These are phyloP conservation scores for Skeletonema menzelii DNA, from an alignment of 108 stramenopile species.

Conservation along the genomic window DNA sequence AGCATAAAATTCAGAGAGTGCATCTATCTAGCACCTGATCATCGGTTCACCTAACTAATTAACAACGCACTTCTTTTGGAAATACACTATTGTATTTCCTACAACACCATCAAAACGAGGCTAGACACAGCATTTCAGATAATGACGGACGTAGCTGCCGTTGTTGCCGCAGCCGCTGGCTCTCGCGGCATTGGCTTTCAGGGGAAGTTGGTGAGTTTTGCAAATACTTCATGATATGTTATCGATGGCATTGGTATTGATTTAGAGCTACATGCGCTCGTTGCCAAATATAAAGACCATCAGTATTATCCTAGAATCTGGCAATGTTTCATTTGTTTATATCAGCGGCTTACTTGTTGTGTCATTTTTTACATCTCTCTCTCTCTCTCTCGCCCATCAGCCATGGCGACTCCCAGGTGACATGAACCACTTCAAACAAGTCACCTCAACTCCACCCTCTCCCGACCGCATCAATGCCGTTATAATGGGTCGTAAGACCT, in stretches of 20 bases:
- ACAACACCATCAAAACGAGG: conserved; percentile 40
- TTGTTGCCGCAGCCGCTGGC: conserved; percentile 64
- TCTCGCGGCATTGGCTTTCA: conserved; percentile 68
- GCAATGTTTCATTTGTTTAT: neutral
- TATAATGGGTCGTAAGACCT: conserved; percentile 99
- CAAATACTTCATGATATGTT: neutral
- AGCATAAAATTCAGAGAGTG: too few relatives aligned
- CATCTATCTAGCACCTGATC: too few relatives aligned
- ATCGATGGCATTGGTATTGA: neutral
- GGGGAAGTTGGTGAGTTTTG: conserved; percentile 64
- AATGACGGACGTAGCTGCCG: conserved; percentile 66
- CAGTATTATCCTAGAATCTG: neutral
- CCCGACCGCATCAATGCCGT: conserved; percentile 87
- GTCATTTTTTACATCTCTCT: conserved; percentile 5
- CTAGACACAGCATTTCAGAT: conserved; percentile 48
- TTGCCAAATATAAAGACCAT: neutral
- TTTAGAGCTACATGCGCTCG: neutral
- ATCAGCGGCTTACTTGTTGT: neutral
- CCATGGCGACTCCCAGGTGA: conserved; percentile 86
- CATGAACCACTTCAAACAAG: conserved; percentile 79
- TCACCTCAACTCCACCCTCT: conserved; percentile 61
- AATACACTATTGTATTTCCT: conserved; percentile 16
- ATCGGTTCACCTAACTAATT: neutral
- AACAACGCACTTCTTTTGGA: neutral
- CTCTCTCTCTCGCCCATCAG: conserved; percentile 11